Evolutionary conservation across 768 basidiomycete species (phyloP), one percentile per base, ranked within the genome.

Genomic region (Strobilomyces confusus): DNA sequence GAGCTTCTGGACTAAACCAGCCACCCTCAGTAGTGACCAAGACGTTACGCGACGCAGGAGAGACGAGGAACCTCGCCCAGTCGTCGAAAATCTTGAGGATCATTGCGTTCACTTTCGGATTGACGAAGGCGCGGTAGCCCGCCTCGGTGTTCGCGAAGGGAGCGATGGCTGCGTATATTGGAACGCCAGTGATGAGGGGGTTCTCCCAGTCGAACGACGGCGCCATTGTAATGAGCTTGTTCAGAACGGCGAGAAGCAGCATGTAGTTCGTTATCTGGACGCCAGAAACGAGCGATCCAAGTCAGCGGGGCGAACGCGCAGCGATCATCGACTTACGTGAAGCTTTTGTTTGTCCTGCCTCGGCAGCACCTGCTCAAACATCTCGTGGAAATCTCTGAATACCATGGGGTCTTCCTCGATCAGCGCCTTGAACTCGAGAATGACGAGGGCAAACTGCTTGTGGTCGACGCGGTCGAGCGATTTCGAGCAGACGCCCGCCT

Each of bases 31-130:
- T 61, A 11, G 59, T 49, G 51, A 57, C 69, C 44, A 84, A 70
- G 20, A 78, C 79, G 19, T 63, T 49, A 41, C 69, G 60, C 0
- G 81, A 83, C 8, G 63, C 71, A 5, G 69, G 63, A 2, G 77
- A 75, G 7, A 60, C 59, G 41, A 85, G 77, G 69, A 69, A 83
- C 12, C 52, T 56, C 7, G 70, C 69, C 81, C 82, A 85, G 23
- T 66, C 69, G 41, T 77, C 66, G 56, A 84, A 73, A 49, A 83
- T 64, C 43, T 73, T 73, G 55, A 78, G 77, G 57, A 83, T 64
- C 48, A 69, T 61, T 1, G 45, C 59, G 51, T 84, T 84, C 48
- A 83, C 74, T 43, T 66, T 65, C 3, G 72, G 66, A 26, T 67
- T 66, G 14, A 50, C 56, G 40, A 69, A 59, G 40, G 57, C 63